These are phyloP conservation scores for Penicillium lagena DNA, from an alignment of 495 filamentous ascomycete species.

Conservation along the genomic window DNA sequence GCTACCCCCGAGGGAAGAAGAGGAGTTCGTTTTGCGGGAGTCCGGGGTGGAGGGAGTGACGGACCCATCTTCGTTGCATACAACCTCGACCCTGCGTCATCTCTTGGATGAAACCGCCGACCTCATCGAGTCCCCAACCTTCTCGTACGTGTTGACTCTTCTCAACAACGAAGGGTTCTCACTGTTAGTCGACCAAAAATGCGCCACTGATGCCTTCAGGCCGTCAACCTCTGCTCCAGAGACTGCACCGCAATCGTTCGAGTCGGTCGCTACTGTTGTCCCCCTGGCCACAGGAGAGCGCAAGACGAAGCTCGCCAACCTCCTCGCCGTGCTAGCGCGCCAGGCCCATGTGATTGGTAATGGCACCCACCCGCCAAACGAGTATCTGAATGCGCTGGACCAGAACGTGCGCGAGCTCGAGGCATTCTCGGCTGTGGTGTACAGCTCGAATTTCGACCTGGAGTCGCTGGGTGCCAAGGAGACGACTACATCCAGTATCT, in stretches of 20 bases:
- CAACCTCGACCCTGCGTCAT: conserved; percentile 60
- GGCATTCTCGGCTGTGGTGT: conserved; percentile 90
- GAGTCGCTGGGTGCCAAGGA: conserved; percentile 35
- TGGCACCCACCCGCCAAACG: conserved; percentile 61
- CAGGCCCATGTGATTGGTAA: conserved; percentile 88
- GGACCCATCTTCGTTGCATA: conserved; percentile 32
- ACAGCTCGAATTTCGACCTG: conserved; percentile 85
- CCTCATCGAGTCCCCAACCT: conserved; percentile 87
- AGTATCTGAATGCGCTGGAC: conserved; percentile 83
- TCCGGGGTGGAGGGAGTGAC: conserved; percentile 64
- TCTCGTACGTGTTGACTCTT: conserved; percentile 73
- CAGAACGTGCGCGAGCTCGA: conserved; percentile 73
- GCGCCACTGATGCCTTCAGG: conserved; percentile 73
- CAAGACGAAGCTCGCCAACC: conserved; percentile 78
- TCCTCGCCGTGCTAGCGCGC: conserved; percentile 76
- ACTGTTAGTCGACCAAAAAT: conserved; percentile 69
- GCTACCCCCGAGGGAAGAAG: conserved; percentile 70
- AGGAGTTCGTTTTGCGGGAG: conserved; percentile 75
- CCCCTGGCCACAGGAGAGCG: conserved; percentile 27
- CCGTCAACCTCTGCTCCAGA: conserved; percentile 38
- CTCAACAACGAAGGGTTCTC: conserved; percentile 86
- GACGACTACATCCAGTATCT: conserved; percentile 3
- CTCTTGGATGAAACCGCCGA: conserved; percentile 96
- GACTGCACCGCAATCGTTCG: conserved; percentile 36
- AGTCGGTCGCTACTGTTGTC: conserved; percentile 34